Percentiles rank a stretch among this genome's conserved stretches.
phyloP scores from a whole-genome alignment of 257 asterid genomes.

The Salvia rosmarinus region DNA sequence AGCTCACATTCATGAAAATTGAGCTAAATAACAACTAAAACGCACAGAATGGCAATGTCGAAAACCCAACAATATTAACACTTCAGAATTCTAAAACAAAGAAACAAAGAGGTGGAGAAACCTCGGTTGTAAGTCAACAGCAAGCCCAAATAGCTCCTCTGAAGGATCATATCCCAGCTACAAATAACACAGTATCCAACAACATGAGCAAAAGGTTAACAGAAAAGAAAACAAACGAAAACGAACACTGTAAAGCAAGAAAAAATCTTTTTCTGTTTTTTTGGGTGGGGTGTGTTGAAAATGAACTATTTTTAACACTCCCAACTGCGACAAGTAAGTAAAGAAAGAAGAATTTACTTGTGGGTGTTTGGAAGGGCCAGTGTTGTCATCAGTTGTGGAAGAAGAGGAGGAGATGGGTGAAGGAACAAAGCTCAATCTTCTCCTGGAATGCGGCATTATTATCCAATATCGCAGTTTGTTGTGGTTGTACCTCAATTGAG shows the following conservation, averaged over 20 bases:
- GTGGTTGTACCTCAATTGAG: conserved; percentile 51
- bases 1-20: not conserved
- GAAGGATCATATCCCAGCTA: conserved; percentile 85
- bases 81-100: conserved; percentile 16
- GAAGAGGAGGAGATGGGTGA: conserved; percentile 54
- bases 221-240: not conserved
- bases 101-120: conserved; percentile 21
- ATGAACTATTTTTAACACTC: not conserved
- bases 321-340: not conserved
- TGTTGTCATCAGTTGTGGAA: conserved; percentile 48
- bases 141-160: conserved; percentile 80
- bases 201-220: not conserved
- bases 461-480: conserved; percentile 48
- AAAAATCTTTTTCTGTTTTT: not conserved
- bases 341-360: conserved; percentile 41
- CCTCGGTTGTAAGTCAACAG: conserved; percentile 77
- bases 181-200: conserved; percentile 31
- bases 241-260: conserved; percentile 22
- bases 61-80: conserved; percentile 22
- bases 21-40: not conserved
- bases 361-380: conserved; percentile 48
- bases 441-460: conserved; percentile 48
- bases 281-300: not conserved
- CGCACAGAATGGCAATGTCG: not conserved
- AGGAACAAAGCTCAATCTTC: conserved; percentile 45